Evolutionary conservation across 73 alveolate genomes (phyloP), one percentile per base, ranked within the genome.

Genomic region (Breviolum minutum): DNA sequence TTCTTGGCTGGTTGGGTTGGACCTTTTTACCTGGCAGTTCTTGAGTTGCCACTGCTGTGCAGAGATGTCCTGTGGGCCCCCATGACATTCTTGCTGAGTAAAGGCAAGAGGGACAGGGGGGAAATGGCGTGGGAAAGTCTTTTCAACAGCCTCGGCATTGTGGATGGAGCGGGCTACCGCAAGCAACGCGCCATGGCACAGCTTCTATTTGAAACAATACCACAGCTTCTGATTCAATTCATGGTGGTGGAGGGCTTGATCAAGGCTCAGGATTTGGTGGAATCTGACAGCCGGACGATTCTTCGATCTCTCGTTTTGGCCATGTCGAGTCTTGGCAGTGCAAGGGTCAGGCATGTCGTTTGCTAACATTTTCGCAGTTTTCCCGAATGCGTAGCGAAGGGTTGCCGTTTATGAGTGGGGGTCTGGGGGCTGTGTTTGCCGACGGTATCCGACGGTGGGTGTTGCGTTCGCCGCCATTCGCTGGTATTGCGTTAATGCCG

Each of bases 111-210:
- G 73, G 70, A 14, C 74, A 82, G 24, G 30, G 91, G 73, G 5
- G 91, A 82, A 48, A 12, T 48, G 73, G 70, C 60, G 14, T 82
- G 91, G 91, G 27, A 6, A 27, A 27, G 29, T 68, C 13, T 82
- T 63, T 82, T 82, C 24, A 29, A 82, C 16, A 82, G 71, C 74
- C 91, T 82, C 14, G 91, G 91, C 71, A 40, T 82, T 48, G 91
- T 40, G 27, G 91, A 82, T 48, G 91, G 60, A 30, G 32, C 30
- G 54, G 91, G 74, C 40, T 82, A 48, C 32, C 22, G 73, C 16
- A 82, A 48, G 91, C 91, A 82, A 82, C 91, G 91, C 40, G 70
- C 91, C 6, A 48, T 82, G 70, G 91, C 91, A 14, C 91, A 82
- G 91, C 73, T 82, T 40, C 24, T 82, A 8, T 82, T 82, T 48